Base-by-base conservation (phyloP, 495 filamentous ascomycete genomes). In the Aspergillus bertholletiae region DNA sequence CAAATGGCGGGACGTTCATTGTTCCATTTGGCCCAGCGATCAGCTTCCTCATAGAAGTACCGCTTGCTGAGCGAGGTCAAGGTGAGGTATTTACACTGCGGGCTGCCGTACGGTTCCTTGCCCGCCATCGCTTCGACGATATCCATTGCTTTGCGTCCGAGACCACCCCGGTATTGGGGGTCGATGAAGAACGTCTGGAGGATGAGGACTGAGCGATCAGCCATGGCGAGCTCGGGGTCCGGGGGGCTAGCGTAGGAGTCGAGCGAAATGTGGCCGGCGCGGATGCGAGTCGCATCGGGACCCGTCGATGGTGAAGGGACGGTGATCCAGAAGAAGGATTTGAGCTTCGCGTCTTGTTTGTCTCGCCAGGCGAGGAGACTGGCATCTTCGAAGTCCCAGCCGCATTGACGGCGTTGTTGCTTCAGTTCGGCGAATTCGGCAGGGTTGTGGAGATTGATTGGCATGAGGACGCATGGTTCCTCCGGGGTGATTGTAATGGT, bases 281-380 rank as follows among this genome's bases (percentile, higher is more conserved):
- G 59, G 37, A 61, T 49, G 4, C 41, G 28, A 28, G 3, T 2
- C 8, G 26, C 26, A 20, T 49, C 46, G 7, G 24, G 18, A 2
- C 2, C 6, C 28, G 23, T 43, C 53, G 27, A 9, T 30, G n/a
- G n/a, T n/a, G 27, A 12, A 18, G 43, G 22, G 47, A 64, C 50
- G 24, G 37, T 56, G 17, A 65, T 62, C 65, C 65, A 65, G 55
- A 67, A 67, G 24, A 67, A 55, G 20, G 54, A 57, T 55, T 67
- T 67, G 1, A 67, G 49, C 0, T 35, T 48, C 5, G 35, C 51
- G n/a, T 57, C 53, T 49, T 61, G 59, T 35, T 67, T 63, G 4
- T 46, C 24, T 3, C 39, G 48, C 55, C 62, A 67, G 3, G 17
- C 17, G 1, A 41, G 40, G 15, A 67, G 37, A 13, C 6, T 26